These are phyloP conservation scores for Trametes elegans DNA, from an alignment of 768 basidiomycete genomes.

Conservation along the genomic window DNA sequence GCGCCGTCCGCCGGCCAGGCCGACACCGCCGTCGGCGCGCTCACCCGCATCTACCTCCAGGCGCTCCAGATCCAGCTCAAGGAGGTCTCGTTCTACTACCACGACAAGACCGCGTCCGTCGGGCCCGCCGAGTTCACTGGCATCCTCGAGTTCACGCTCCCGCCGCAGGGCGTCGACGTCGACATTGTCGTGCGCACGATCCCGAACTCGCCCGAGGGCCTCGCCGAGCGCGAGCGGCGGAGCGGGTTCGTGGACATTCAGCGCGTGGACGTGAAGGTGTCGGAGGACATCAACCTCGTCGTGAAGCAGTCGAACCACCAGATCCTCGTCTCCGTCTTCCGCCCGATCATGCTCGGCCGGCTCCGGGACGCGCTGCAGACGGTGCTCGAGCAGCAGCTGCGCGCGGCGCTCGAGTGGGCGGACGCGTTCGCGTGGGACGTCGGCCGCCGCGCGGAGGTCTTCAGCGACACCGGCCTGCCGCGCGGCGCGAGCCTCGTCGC, in stretches of 20 bases:
- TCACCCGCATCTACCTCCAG: conserved; percentile 64
- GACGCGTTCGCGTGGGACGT: conserved; percentile 64
- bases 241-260: conserved; percentile 62
- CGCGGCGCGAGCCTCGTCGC: conserved; percentile 49
- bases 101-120: conserved; percentile 53
- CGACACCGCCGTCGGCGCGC: conserved; percentile 53
- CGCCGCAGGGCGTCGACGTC: conserved; percentile 64
- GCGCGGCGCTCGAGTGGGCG: conserved; percentile 46
- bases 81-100: conserved; percentile 75
- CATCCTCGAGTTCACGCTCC: conserved; percentile 58
- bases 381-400: conserved; percentile 54
- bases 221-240: conserved; percentile 42
- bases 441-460: conserved; percentile 55
- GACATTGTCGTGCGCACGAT: conserved; percentile 67
- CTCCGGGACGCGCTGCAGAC: conserved; percentile 61
- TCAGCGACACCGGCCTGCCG: conserved; percentile 59
- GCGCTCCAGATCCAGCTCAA: conserved; percentile 61
- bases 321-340: conserved; percentile 58
- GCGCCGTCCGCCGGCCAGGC: conserved; percentile 37
- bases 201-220: conserved; percentile 44
- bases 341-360: conserved; percentile 54
- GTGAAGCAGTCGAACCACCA: conserved; percentile 65
- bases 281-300: conserved; percentile 52
- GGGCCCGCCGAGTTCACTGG: conserved; percentile 61
- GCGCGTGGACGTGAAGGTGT: conserved; percentile 49